Evolutionary conservation across 1,284 basidiomycete species (phyloP), one percentile per base, ranked within the genome.

Genomic region (Rhodotorula glutinis): DNA sequence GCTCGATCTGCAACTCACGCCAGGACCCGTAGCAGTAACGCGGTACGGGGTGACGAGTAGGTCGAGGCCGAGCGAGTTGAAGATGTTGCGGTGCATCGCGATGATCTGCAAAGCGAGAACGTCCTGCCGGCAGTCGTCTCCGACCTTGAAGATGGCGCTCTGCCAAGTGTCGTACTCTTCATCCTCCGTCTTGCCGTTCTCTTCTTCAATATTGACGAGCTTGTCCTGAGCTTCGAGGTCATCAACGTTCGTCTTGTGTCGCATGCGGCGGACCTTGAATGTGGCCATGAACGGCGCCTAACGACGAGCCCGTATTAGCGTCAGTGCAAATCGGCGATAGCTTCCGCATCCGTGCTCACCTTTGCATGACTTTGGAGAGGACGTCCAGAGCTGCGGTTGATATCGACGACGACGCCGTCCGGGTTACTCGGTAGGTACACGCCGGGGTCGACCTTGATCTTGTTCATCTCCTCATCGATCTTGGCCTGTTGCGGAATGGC

Each of bases 281-380:
- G 96, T 98, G 0, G 96, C 96, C 96, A 99, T 98, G 82, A 98
- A 99, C 0, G 96, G 96, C 8, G 96, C 94, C 92, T 94, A 69
- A 5, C 40, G 53, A 10, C 21, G 23, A 25, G 17, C 30, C 64
- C 57, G 41, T 57, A 38, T n/a, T n/a, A n/a, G n/a, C n/a, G 51
- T 63, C 38, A 70, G 54, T 38, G n/a, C 11, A 41, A n/a, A 47
- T 7, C 27, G 14, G 40, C 19, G n/a, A 25, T 23, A 38, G 57
- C 41, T 30, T 47, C 25, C 55, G 23, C 23, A 47, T 25, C 60
- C 38, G 23, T 19, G 63, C 78, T 25, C 43, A 91, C 91, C 83
- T 99, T 99, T 11, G 96, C 96, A 76, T 98, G 96, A 77, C 89
- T 92, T 80, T 99, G 96, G 46, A 99, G 81, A 3, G 96, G 96